Evolutionary conservation across 2,329 filamentous ascomycete species (phyloP).

Genomic region (Xylaria sp.): DNA sequence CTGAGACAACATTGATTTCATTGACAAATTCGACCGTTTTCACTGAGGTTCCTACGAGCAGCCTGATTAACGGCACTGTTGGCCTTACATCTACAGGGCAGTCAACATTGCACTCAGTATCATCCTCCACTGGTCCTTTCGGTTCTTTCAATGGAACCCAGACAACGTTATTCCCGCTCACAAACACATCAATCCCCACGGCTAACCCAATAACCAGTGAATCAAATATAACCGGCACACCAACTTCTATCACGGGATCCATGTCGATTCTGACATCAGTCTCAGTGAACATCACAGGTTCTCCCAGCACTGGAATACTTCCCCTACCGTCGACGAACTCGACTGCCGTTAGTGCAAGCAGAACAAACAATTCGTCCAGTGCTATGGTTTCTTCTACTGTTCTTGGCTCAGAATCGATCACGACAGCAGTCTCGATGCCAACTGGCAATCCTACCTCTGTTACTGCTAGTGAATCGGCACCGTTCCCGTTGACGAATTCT

Average conservation of each 20-base stretch:
- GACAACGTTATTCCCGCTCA: slow-evolving; percentile 13
- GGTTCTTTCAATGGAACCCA: slow-evolving; percentile 13
- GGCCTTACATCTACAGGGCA: not conserved
- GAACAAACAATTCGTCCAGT: slow-evolving; percentile 21
- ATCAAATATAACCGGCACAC: not conserved
- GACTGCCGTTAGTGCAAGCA: slow-evolving; percentile 23
- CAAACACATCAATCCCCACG: slow-evolving; percentile 19
- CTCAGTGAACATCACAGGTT: slow-evolving; percentile 14
- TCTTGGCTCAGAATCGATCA: not conserved
- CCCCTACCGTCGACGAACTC: slow-evolving; percentile 36
- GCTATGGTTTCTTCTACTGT: slow-evolving; percentile 17
- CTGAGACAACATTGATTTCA: slow-evolving; percentile 15
- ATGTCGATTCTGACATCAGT: slow-evolving; percentile 16
- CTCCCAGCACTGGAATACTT: slow-evolving; percentile 5
- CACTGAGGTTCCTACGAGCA: slow-evolving; percentile 2
- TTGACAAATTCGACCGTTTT: slow-evolving; percentile 16
- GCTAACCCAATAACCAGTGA: not conserved
- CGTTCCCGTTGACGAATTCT: slow-evolving; percentile 39
- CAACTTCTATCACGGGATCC: not conserved
- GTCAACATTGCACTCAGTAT: slow-evolving; percentile 1
- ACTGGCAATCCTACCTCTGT: slow-evolving; percentile 7
- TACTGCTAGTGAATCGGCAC: slow-evolving; percentile 23
- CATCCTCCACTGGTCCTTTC: not conserved
- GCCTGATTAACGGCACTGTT: slow-evolving; percentile 7
- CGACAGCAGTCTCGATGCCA: not conserved